Base-by-base conservation (phyloP, 306 rosid species). In the Lagenaria siceraria region DNA sequence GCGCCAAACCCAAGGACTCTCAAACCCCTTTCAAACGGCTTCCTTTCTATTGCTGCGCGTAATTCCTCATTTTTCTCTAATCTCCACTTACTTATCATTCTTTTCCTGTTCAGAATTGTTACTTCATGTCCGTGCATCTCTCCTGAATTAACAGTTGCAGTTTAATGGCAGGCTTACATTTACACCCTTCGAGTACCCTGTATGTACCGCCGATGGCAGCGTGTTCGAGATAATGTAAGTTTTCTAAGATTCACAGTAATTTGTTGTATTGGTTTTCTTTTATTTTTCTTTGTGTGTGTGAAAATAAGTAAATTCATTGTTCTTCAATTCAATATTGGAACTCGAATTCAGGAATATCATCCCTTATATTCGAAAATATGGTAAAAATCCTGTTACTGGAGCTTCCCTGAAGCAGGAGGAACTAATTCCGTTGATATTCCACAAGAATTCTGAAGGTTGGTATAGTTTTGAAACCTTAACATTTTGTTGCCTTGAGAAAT, bases 31-130 rank as follows among this genome's bases (percentile, higher is more conserved):
- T 95, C 91, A 95, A 95, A 78, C 92, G 99, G 49, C 99, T 95
- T 78, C 99, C 97, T 48, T 92, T 88, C 85, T 92, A 92, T 81
- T 95, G 97, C 89, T 95, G 99, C 98, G 82, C 98, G 96, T 91
- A 80, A 9, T 24, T 15, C 38, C 79, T 27, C 71, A 24, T 38
- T 66, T 75, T 35, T 46, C 24, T 70, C 13, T 46, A 70, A 46
- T 70, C 33, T 72, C 65, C 65, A 1, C 61, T 25, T 29, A 25
- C 42, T 9, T 17, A 56, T 48, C 49, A 78, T 55, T 82, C 76
- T 78, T 49, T 66, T 68, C 24, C 65, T 11, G 48, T 72, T 19
- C 74, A 25, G 56, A 15, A 25, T 24, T 46, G 38, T 46, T 70
- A 5, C 21, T 69, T 66, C 10, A 10, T n/a, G 17, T 11, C 8